A percentile compares a stretch with the other conserved stretches of the same genome.
These are phyloP conservation scores for Podospora bellae-mahoneyi DNA, from an alignment of 495 filamentous ascomycete species.

Conservation along the genomic window DNA sequence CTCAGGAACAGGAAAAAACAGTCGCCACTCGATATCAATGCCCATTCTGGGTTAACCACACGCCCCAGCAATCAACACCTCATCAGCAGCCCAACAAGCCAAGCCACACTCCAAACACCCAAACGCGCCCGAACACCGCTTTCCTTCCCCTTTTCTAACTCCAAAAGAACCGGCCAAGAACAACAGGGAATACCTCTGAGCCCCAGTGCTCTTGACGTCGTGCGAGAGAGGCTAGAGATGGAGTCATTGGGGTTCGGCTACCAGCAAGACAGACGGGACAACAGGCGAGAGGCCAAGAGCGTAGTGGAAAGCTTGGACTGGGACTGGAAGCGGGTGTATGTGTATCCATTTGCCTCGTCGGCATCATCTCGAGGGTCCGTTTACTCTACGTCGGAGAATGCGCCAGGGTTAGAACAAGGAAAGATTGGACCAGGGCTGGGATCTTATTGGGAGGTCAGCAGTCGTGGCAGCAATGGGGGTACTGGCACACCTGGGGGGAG, in stretches of 20 bases:
- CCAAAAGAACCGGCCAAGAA: neutral
- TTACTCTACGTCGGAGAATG: neutral
- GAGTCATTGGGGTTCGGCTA: neutral
- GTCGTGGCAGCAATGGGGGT: neutral
- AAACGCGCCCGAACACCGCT: conserved; percentile 1
- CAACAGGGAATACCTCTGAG: neutral
- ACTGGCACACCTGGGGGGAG: neutral
- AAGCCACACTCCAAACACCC: neutral
- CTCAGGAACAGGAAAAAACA: neutral
- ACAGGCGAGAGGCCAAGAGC: neutral
- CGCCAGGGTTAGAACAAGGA: neutral
- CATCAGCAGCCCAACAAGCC: neutral
- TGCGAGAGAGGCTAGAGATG: neutral
- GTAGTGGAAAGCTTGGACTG: conserved; percentile 5
- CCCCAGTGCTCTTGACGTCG: neutral
- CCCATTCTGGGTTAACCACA: neutral
- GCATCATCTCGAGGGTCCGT: neutral
- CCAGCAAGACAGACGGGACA: neutral
- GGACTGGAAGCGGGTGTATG: conserved; percentile 13
- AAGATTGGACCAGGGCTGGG: neutral
- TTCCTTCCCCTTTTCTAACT: neutral
- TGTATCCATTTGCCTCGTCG: conserved; percentile 3
- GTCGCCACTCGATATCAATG: neutral
- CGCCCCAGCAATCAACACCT: neutral
- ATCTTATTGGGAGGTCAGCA: neutral